Conservation (phyloP, 2,329 filamentous ascomycete species). For the Claviceps arundinis region DNA sequence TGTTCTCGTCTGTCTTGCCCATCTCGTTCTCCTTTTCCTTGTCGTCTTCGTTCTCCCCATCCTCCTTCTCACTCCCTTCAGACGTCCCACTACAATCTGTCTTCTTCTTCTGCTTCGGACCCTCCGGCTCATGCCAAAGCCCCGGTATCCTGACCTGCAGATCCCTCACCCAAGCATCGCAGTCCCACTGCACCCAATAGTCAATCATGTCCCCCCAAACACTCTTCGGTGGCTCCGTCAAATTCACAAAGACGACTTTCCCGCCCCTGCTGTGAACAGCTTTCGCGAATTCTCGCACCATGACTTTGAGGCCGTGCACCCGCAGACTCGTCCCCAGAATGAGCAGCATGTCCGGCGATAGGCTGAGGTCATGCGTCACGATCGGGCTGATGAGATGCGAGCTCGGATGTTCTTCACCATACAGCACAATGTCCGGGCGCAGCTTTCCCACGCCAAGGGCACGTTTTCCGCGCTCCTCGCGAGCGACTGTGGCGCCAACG, state of each 20-base stretch:
- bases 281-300: conserved; percentile 59
- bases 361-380: conserved; percentile 51
- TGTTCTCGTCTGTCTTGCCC: conserved; percentile 15
- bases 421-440: conserved; percentile 60
- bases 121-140: conserved; percentile 43
- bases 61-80: conserved; percentile 14
- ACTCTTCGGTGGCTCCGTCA: conserved; percentile 58
- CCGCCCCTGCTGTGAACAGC: conserved; percentile 55
- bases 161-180: conserved; percentile 58
- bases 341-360: conserved; percentile 53
- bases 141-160: conserved; percentile 44
- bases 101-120: conserved; percentile 27
- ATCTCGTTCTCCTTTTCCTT: conserved; percentile 10
- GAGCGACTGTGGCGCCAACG: conserved; percentile 44
- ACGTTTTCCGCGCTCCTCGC: conserved; percentile 52
- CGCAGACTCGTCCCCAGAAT: conserved; percentile 59
- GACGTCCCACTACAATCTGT: conserved; percentile 15
- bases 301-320: conserved; percentile 57
- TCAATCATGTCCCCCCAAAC: conserved; percentile 62
- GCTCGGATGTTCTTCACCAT: conserved; percentile 59
- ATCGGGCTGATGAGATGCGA: conserved; percentile 55
- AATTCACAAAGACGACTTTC: conserved; percentile 60
- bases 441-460: conserved; percentile 54
- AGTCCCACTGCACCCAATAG: conserved; percentile 64
- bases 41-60: conserved; percentile 21